phyloP scores from a whole-genome alignment of 441 rosid genomes.

The Eugenia klotzschiana region DNA sequence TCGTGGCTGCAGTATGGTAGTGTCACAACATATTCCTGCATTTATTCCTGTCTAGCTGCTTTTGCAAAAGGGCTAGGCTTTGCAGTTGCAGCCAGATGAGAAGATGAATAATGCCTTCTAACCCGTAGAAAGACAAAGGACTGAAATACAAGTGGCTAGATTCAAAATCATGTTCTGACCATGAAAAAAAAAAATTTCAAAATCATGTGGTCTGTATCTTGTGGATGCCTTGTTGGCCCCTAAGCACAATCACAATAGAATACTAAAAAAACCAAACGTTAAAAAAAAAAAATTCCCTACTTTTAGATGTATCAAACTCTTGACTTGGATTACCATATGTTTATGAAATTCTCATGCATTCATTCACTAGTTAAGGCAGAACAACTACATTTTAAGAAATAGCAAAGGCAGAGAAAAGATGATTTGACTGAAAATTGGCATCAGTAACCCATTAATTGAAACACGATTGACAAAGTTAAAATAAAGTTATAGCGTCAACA shows the following conservation, averaged over 20 bases:
- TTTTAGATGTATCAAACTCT: neutral
- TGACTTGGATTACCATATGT: neutral
- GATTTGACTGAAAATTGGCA: neutral
- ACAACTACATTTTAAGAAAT: neutral
- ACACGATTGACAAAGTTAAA: neutral
- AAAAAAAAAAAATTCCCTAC: neutral
- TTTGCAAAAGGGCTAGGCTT: neutral
- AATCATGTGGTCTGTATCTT: neutral
- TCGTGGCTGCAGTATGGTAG: neutral
- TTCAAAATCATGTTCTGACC: neutral
- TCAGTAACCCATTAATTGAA: neutral
- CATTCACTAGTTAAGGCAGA: neutral
- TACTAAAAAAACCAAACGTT: neutral
- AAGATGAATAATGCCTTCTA: neutral
- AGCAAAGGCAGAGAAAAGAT: neutral
- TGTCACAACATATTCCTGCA: neutral
- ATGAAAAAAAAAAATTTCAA: neutral
- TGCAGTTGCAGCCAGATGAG: neutral
- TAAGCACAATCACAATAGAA: neutral
- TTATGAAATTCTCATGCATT: neutral
- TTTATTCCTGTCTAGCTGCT: neutral
- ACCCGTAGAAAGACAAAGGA: neutral
- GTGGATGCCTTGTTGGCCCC: neutral
- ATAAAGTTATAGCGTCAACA: neutral
- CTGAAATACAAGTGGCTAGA: neutral